Percentiles rank a stretch among this genome's conserved stretches.
Conservation (phyloP, 129 eudicot genomes). For the Daucus carota region DH1_v3.0 NC_030383.2:63803001-63803500, state of each 20-base stretch:
- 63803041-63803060: not conserved
- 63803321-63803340: not conserved
- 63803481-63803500: not conserved
- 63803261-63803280: conserved; percentile 10
- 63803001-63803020: not conserved
- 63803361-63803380: not conserved
- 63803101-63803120: not conserved
- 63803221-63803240: conserved; percentile 9
- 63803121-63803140: not conserved
- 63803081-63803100: conserved; percentile 2
- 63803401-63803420: conserved; percentile 10
- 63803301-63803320: conserved; percentile 15
- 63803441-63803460: conserved; percentile 6
- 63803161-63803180: conserved; percentile 7
- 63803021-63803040: not conserved
- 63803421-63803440: conserved; percentile 11
- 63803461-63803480: conserved; percentile 11
- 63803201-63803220: not conserved
- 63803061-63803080: not conserved
- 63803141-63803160: conserved; percentile 1
- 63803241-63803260: conserved; percentile 1
- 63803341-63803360: not conserved
- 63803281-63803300: conserved; percentile 5
- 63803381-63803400: conserved; percentile 12
- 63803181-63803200: not conserved